Evolutionary conservation across 139 green algal genomes (phyloP), one percentile per base, ranked within the genome.

Genomic region (Closterium sp.): DNA sequence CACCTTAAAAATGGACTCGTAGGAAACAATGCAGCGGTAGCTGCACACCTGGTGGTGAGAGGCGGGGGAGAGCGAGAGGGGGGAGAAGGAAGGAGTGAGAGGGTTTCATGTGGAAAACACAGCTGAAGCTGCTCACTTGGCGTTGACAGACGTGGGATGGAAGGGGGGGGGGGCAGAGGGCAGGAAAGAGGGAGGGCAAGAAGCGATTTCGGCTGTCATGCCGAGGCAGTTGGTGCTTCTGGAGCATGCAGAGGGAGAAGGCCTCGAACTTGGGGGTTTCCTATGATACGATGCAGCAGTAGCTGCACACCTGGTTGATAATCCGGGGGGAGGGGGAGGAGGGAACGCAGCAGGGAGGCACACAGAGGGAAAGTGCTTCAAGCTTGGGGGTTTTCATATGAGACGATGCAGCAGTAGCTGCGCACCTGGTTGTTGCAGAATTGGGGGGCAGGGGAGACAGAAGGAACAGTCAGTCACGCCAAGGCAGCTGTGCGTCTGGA

Each of bases 191-290:
- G n/a, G n/a, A n/a, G n/a, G n/a, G n/a, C n/a, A n/a, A n/a, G n/a
- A n/a, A n/a, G n/a, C n/a, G 36, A 55, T 76, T 28, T 76, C 55
- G 55, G 55, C 33, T 43, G 23, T 36, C 85, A 64, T 88, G 33
- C 1, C 12, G 33, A 88, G 33, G n/a, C 8, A 19, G 8, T 34
- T 86, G n/a, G 83, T 86, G 30, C 89, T 97, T 97, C 93, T 99
- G 97, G 32, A 99, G 95, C 89, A 99, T 97, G 95, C 98, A 99
- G 33, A 98, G 95, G 34, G 94, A 96, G 93, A 99, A 99, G 34
- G 96, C 87, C 92, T 97, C 95, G 38, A 99, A 96, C 86, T 96
- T 91, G 1, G 91, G 91, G 33, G 93, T 98, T 94, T 99, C 97
- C 85, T 99, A 97, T 7, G 93, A 96, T n/a, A 97, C 96, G 87